Evolutionary conservation across 257 asterid species (phyloP).

Genomic region (Solanum clarkiae): DNA sequence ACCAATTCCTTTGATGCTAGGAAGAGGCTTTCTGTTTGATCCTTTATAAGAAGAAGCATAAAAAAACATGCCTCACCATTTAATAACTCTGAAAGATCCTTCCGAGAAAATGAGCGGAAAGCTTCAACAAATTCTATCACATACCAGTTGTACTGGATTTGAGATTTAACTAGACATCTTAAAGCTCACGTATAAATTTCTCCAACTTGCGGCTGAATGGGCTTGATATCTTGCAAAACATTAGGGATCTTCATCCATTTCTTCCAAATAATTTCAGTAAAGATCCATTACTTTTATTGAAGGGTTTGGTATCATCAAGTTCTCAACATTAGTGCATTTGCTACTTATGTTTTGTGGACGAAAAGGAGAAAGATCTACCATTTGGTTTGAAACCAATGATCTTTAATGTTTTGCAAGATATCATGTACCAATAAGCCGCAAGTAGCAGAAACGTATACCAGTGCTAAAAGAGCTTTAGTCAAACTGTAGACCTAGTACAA

Average conservation of each 20-base stretch:
- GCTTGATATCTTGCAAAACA: neutral
- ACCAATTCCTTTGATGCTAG: neutral
- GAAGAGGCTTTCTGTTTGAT: neutral
- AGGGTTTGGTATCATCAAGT: neutral
- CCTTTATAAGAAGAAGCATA: neutral
- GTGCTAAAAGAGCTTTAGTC: neutral
- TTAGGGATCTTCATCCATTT: neutral
- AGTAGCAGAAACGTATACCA: neutral
- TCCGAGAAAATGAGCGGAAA: neutral
- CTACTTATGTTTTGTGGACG: neutral
- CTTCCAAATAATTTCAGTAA: too few relatives aligned
- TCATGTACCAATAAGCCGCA: neutral
- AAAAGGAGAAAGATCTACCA: neutral
- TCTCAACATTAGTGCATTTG: neutral
- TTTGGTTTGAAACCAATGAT: neutral
- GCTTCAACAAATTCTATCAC: neutral
- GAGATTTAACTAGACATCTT: neutral
- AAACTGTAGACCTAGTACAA: neutral
- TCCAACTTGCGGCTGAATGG: neutral
- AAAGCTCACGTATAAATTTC: neutral
- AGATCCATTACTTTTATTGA: too few relatives aligned
- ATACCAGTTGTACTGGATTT: neutral
- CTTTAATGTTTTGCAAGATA: neutral
- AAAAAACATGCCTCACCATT: neutral
- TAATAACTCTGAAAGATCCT: neutral